Evolutionary conservation across 306 rosid species (phyloP).

Genomic region (Psophocarpus tetragonolobus): DNA sequence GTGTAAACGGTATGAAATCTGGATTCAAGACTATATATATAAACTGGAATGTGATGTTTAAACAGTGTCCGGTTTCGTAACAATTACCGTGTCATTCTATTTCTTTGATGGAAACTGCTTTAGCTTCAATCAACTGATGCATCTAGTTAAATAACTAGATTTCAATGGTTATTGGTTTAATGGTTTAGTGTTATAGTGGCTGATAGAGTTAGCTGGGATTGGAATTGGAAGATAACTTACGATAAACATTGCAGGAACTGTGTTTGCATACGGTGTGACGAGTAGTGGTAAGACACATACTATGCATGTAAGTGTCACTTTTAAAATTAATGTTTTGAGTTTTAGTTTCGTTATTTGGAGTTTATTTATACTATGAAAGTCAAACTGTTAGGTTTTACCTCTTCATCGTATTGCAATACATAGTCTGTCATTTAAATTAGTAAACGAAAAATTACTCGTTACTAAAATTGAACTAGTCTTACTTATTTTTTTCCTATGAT

Average conservation of each 20-base stretch:
- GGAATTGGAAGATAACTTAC: conserved; percentile 39
- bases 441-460: too few relatives aligned
- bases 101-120: conserved; percentile 22
- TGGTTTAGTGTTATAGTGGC: conserved; percentile 29
- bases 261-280: conserved; percentile 98
- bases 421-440: neutral
- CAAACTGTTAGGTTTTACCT: neutral
- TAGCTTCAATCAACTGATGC: conserved; percentile 16
- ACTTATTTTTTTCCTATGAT: too few relatives aligned
- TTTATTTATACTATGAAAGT: conserved; percentile 20
- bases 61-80: neutral
- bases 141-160: conserved; percentile 21
- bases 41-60: conserved; percentile 20
- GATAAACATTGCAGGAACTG: conserved; percentile 80
- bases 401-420: conserved; percentile 15
- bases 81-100: neutral
- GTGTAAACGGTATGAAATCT: conserved; percentile 72
- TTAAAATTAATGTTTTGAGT: neutral
- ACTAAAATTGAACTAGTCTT: too few relatives aligned
- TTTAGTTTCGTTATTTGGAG: neutral
- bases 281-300: conserved; percentile 99
- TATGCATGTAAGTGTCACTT: conserved; percentile 82
- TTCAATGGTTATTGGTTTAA: conserved; percentile 16
- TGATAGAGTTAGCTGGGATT: conserved; percentile 27
- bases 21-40: conserved; percentile 10